Evolutionary conservation across 108 stramenopile genomes (phyloP).

Genomic region (Cyclotella baltica): DNA sequence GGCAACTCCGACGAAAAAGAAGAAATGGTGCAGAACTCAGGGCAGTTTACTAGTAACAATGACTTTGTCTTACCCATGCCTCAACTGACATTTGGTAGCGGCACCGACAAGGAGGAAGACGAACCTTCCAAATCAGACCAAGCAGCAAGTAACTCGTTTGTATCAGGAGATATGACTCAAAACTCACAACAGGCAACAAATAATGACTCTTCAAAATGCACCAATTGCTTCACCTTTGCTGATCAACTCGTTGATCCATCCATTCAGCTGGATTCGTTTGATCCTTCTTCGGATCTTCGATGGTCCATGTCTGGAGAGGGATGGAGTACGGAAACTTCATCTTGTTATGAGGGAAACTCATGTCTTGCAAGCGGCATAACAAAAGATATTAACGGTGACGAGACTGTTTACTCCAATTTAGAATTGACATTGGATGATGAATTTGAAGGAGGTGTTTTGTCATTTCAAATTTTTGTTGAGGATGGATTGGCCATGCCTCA

Average conservation of each 20-base stretch:
- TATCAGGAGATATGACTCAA: not conserved
- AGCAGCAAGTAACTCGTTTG: not conserved
- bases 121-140: not conserved
- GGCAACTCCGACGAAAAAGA: not conserved
- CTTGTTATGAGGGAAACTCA: constrained; percentile 22
- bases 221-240: constrained; percentile 6
- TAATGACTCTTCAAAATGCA: not conserved
- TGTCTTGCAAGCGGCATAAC: constrained; percentile 23
- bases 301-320: constrained; percentile 14
- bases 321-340: not conserved
- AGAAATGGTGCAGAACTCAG: not conserved
- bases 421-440: constrained; percentile 22
- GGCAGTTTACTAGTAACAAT: not conserved
- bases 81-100: constrained; percentile 16
- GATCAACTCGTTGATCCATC: constrained; percentile 16
- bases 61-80: constrained; percentile 9
- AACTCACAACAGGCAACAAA: not conserved
- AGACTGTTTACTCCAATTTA: constrained; percentile 31
- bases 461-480: constrained; percentile 28
- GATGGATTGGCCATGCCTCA: constrained; percentile 33
- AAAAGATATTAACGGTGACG: not conserved
- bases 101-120: not conserved
- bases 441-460: constrained; percentile 33
- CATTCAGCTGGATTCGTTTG: constrained; percentile 31
- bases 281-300: constrained; percentile 12